Evolutionary conservation across 495 filamentous ascomycete species (phyloP), one percentile per base, ranked within the genome.

Genomic region (Trichoderma virens): DNA sequence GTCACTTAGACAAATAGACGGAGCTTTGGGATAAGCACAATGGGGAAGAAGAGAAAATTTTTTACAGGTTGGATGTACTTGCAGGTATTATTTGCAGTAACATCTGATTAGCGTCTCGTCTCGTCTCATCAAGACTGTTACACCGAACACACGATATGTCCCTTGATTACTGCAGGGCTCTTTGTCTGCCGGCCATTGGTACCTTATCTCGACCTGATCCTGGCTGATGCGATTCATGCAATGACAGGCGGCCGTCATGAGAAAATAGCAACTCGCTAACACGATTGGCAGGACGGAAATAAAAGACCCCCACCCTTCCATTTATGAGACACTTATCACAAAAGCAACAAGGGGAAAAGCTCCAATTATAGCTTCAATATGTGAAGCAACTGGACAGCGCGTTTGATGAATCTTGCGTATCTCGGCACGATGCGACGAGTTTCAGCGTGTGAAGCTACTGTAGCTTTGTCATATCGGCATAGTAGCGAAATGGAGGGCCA

Each of bases 231-330:
- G 51, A 56, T n/a, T 56, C 25, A 56, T 56, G 27, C 51, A 16
- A 0, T 4, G 51, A 56, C 25, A 56, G 25, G 43, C 43, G 18
- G n/a, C n/a, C 43, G 43, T 18, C n/a, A n/a, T 30, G 27, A 13
- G 51, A 56, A 27, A 56, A 56, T 8, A 8, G 27, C 23, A 56
- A 8, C 23, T 56, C 28, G 51, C 25, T 1, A 27, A 56, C 51
- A 56, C 51, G 27, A 56, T 56, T 56, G 51, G 51, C 23, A 27
- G 51, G 28, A 16, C 23, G 27, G 51, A 56, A 56, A 56, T 56
- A 30, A 56, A 56, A 0, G 51, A n/a, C 51, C 51, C 28, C 51
- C 51, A 56, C 51, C n/a, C 20, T 30, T 56, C 14, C 27, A 28
- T 30, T 28, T 27, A 27, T 56, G 51, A 56, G 51, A 56, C 51